Conservation (phyloP, 345 rosid genomes). For the Lepidium africanum region DNA sequence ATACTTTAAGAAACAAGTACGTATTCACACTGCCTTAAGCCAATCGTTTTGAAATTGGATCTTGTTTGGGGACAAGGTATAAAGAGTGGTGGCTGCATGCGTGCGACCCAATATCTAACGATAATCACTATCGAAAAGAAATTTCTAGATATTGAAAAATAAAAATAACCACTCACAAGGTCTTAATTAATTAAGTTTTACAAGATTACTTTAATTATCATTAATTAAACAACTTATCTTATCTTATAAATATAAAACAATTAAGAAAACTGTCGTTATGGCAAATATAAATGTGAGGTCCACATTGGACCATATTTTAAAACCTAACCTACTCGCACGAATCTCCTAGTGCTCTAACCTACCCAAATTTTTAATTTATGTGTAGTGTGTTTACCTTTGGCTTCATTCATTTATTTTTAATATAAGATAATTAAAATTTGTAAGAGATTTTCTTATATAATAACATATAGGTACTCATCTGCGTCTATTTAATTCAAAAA, state of each 20-base stretch:
- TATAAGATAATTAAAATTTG: neutral
- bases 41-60: neutral
- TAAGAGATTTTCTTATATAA: neutral
- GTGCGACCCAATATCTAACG: conserved; percentile 13
- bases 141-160: neutral
- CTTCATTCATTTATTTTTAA: neutral
- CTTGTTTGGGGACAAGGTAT: neutral
- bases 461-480: neutral
- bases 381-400: neutral
- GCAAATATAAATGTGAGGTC: conserved; percentile 13
- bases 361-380: neutral
- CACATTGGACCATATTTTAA: neutral
- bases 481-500: neutral
- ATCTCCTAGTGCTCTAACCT: conserved; percentile 22
- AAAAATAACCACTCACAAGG: conserved; percentile 2
- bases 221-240: neutral
- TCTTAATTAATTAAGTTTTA: neutral
- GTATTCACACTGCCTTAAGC: neutral
- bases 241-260: neutral
- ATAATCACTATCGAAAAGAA: conserved; percentile 1
- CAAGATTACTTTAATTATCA: neutral
- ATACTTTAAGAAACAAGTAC: neutral
- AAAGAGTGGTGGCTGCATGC: conserved; percentile 12
- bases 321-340: conserved; percentile 1
- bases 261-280: neutral